Evolutionary conservation across 2,329 filamentous ascomycete genomes (phyloP), one percentile per base, ranked within the genome.

Genomic region (Pseudogymnoascus destructans): DNA sequence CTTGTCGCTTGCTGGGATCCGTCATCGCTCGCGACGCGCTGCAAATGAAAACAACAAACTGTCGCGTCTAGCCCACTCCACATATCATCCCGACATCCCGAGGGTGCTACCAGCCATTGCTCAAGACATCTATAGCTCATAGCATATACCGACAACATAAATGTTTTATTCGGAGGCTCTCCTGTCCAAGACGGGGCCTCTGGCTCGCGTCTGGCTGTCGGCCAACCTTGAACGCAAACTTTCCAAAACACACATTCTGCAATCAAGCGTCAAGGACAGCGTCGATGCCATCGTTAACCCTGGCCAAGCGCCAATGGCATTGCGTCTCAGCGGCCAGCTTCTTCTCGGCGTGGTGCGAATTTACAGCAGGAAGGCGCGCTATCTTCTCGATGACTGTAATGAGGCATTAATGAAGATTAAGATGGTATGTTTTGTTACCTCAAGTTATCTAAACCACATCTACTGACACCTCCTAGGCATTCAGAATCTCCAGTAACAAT

Each of bases 111-210:
- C 46, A 52, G 25, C 46, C 25, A 52, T 52, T 52, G 46, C 46
- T 52, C 25, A 52, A 30, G 9, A 52, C 25, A 52, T 52, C 25
- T 52, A 52, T 52, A 52, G 46, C 25, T 10, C 46, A 52, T 52
- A 52, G 46, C 25, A 52, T 52, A 52, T 52, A 52, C 46, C 46
- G 15, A 52, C 46, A 52, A 52, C 46, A 52, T 8, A 11, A 71
- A 98, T 98, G 93, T 98, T 98, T 75, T 97, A 96, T 73, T 95
- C 93, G 58, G 90, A 95, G 77, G 90, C 89, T 58, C 82, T 98
- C 60, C 82, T 98, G 67, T 90, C 91, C 72, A 95, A 95, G 84
- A 95, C 89, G 67, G 93, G 93, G 77, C 92, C 93, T 69, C 75
- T 98, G 78, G 93, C 93, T 74, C 89, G 90, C 70, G 91, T 97